Evolutionary conservation across 352 stramenopile genomes (phyloP).

Genomic region (Peronospora belbahrii): DNA sequence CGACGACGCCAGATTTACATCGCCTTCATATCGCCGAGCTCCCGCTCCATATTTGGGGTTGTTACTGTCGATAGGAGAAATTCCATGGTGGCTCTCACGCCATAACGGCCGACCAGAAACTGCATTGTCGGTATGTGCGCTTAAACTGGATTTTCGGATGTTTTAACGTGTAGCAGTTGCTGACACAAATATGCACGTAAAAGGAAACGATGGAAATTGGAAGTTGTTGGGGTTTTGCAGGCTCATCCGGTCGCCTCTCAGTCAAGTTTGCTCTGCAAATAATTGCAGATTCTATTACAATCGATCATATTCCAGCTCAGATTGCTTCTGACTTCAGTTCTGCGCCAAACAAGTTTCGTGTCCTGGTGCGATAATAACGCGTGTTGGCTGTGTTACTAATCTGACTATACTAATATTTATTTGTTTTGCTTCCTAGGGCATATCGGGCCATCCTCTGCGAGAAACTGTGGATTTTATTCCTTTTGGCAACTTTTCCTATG

Average conservation of each 20-base stretch:
- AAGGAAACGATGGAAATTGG: slow-evolving; percentile 83
- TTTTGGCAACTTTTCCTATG: slow-evolving; percentile 74
- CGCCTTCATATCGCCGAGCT: slow-evolving; percentile 37
- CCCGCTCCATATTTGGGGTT: slow-evolving; percentile 30
- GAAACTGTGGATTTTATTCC: slow-evolving; percentile 43
- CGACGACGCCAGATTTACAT: slow-evolving; percentile 44
- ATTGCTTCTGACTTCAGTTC: slow-evolving; percentile 66
- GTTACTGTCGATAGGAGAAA: slow-evolving; percentile 39
- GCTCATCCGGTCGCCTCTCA: slow-evolving; percentile 52
- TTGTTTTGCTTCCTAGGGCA: slow-evolving; percentile 25
- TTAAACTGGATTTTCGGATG: background rate
- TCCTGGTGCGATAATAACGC: slow-evolving; percentile 33
- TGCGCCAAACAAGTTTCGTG: slow-evolving; percentile 52
- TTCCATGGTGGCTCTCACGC: slow-evolving; percentile 68
- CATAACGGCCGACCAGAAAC: slow-evolving; percentile 72
- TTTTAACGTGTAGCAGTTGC: background rate
- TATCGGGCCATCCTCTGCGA: slow-evolving; percentile 31
- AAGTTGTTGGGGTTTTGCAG: slow-evolving; percentile 68
- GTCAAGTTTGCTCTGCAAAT: slow-evolving; percentile 67
- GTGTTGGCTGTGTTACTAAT: background rate
- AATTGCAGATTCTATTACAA: slow-evolving; percentile 52
- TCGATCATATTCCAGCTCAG: slow-evolving; percentile 73
- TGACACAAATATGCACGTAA: background rate
- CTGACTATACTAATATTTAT: background rate
- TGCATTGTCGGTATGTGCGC: slow-evolving; percentile 51